A percentile compares a stretch with the other conserved stretches of the same genome.
phyloP scores from a whole-genome alignment of 805 yeast genomes.

The Saturnispora galanensis region DNA sequence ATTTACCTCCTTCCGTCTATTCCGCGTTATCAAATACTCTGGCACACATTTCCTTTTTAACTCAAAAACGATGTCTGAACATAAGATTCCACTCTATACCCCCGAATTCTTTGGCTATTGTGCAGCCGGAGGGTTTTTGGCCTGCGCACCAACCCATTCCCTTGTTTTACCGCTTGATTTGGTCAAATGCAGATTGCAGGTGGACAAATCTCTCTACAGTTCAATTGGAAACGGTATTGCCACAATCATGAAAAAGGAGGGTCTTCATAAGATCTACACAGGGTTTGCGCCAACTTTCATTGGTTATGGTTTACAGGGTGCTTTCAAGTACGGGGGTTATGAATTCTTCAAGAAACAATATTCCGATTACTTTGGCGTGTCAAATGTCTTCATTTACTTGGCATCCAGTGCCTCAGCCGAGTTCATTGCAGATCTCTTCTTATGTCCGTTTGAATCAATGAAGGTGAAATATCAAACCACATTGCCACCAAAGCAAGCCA shows the following conservation, averaged over 20 bases:
- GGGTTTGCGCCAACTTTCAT: constrained; percentile 89
- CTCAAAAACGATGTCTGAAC: not conserved
- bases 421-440: constrained; percentile 77
- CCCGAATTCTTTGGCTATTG: constrained; percentile 63
- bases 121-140: constrained; percentile 68
- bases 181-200: constrained; percentile 91
- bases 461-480: constrained; percentile 93
- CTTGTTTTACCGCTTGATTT: constrained; percentile 88
- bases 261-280: constrained; percentile 65
- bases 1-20: too few relatives aligned
- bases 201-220: constrained; percentile 58
- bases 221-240: constrained; percentile 79
- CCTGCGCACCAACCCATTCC: constrained; percentile 97
- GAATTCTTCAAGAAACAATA: constrained; percentile 82
- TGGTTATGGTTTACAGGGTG: constrained; percentile 94
- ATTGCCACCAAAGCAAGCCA: constrained; percentile 69
- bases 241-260: constrained; percentile 63
- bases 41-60: not conserved
- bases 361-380: constrained; percentile 55
- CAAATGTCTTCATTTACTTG: constrained; percentile 63
- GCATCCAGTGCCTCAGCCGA: constrained; percentile 92
- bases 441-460: constrained; percentile 93
- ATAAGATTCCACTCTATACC: constrained; percentile 42
- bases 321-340: constrained; percentile 94
- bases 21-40: too few relatives aligned